Evolutionary conservation across 345 rosid species (phyloP), one percentile per base, ranked within the genome.

Genomic region (Corymbia maculata): DNA sequence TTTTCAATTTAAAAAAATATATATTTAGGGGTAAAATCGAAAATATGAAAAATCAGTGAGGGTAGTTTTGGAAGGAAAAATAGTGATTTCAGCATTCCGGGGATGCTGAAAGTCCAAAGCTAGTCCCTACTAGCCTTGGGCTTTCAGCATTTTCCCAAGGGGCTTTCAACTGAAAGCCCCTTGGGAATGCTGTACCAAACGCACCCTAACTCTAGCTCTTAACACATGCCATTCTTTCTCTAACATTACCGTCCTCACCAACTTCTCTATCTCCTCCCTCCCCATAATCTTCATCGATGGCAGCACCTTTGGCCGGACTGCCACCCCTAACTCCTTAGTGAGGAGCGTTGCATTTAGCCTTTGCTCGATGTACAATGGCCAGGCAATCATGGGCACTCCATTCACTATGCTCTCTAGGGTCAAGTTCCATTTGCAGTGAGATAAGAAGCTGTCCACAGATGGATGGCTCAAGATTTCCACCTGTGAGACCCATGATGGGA

Each of bases 401-500:
- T 53, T 53, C 59, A 17, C 59, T 53, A 53, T 53, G 59, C 59
- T 53, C 59, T 53, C 59, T 53, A 53, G 24, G 59, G 59, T 53
- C 26, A 24, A 53, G 24, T 53, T 53, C 59, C 99, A 95, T 2
- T 98, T 97, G 16, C 95, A 92, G 51, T 97, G 98, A 1, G 97
- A 91, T 14, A 95, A 64, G 88, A 93, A 96, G 21, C 95, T 97
- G 7, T 97, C 99, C 12, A 93, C 91, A 0, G 98, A 90, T 44
- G 87, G 89, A n/a, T 96, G 98, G 47, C 86, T 85, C 68, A 97
- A 75, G 24, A 94, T 93, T 28, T 94, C 94, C 3, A 87, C 85
- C 57, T 96, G 98, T n/a, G 96, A 95, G 8, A 93, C 95, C 98
- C 97, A 97, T 9, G 86, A n/a, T 2, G 92, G 90, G 22, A 96